These are phyloP conservation scores for Syncephalastrum contaminatum DNA, from an alignment of 371 early-diverging fungal genomes.

Conservation along the genomic window DNA sequence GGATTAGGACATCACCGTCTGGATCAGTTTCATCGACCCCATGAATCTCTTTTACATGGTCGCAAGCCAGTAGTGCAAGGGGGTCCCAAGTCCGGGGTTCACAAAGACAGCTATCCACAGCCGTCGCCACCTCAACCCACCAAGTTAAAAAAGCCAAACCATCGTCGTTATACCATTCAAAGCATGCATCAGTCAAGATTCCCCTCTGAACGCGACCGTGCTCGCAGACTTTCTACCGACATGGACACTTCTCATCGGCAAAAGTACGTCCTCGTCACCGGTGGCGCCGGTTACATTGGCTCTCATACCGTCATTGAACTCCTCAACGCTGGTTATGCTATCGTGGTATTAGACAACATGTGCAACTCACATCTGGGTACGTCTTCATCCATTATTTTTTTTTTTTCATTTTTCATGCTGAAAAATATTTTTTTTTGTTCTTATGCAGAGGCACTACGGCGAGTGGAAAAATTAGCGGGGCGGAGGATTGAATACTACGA, in stretches of 20 bases:
- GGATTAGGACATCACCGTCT: too few relatives aligned
- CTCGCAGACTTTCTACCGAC: slow-evolving; percentile 13
- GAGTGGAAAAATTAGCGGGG: slow-evolving; percentile 44
- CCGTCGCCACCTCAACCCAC: not conserved
- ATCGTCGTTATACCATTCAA: slow-evolving; percentile 16
- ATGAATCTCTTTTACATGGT: too few relatives aligned
- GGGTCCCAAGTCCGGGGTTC: too few relatives aligned
- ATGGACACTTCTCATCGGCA: slow-evolving; percentile 25
- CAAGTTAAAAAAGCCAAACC: slow-evolving; percentile 1
- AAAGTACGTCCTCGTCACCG: slow-evolving; percentile 77
- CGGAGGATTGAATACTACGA: slow-evolving; percentile 40
- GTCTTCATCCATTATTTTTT: not conserved
- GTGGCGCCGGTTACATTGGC: slow-evolving; percentile 92
- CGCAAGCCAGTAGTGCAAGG: too few relatives aligned
- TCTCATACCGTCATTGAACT: slow-evolving; percentile 86
- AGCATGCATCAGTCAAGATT: slow-evolving; percentile 1
- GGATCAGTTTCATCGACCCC: too few relatives aligned
- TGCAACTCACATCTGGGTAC: slow-evolving; percentile 58
- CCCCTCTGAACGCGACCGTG: slow-evolving; percentile 6
- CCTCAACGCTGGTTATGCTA: slow-evolving; percentile 64
- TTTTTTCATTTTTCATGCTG: too few relatives aligned
- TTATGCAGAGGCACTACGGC: slow-evolving; percentile 43
- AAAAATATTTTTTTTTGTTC: not conserved
- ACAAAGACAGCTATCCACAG: too few relatives aligned
- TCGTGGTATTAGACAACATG: slow-evolving; percentile 83